Percentiles rank a stretch among this genome's conserved stretches.
These are phyloP conservation scores for Penicillium sp. DNA, from an alignment of 2,329 filamentous ascomycete genomes.

Conservation along the genomic window DNA sequence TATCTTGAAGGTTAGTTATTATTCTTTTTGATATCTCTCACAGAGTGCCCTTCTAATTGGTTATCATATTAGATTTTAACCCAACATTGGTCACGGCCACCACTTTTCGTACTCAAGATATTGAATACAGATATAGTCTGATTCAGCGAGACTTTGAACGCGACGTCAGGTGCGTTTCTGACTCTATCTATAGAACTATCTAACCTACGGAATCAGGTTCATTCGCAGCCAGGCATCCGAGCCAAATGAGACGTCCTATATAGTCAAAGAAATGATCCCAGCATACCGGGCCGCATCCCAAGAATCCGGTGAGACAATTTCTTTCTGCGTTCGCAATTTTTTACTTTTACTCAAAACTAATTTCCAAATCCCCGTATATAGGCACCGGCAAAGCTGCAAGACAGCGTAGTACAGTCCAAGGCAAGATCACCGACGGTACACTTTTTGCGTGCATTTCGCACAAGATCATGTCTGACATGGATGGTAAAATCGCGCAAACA, in stretches of 20 bases:
- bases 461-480: no score
- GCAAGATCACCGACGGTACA: no score
- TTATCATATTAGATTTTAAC: background rate
- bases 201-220: no score
- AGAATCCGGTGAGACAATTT: background rate
- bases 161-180: background rate
- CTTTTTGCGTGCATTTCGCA: no score
- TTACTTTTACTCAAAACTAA: no score
- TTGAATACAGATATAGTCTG: background rate
- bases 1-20: background rate
- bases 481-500: no score
- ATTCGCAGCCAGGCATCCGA: constrained; percentile 1
- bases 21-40: background rate
- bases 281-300: background rate
- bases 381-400: no score
- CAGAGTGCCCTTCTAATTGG: background rate
- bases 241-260: background rate
- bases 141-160: background rate
- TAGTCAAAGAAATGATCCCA: background rate
- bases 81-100: background rate
- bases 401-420: no score
- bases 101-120: background rate
- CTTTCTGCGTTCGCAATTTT: no score
- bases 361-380: no score
- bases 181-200: no score